Evolutionary conservation across 1,284 basidiomycete species (phyloP), one percentile per base, ranked within the genome.

Genomic region (Ceratobasidium sp.): DNA sequence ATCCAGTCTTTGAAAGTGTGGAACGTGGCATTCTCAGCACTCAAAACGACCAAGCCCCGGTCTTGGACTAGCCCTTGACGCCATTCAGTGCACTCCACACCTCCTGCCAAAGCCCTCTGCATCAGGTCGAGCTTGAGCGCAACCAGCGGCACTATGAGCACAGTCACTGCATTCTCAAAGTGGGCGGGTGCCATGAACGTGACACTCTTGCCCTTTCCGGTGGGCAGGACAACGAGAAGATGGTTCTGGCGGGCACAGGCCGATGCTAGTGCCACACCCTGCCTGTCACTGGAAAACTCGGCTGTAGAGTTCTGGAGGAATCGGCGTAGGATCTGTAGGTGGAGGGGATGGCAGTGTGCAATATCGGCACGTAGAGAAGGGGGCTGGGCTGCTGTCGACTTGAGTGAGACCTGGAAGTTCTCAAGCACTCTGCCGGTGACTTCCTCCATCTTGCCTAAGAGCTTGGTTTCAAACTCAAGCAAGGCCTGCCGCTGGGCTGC

Each of bases 181-280:
- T 35, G 28, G 7, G 11, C 49, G 1, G 28, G 3, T 5, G 46
- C 28, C 1, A 13, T n/a, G 21, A 66, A 52, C 3, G 43, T 3
- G 4, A 66, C 1, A 5, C 49, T 52, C 23, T 66, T 66, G 1
- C 63, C 63, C 5, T 21, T 35, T 18, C 63, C 49, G 2, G 63
- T 66, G 8, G 63, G 63, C 1, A 66, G 35, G 13, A 66, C 21
- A 26, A 52, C 32, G 0, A 66, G 21, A 14, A 66, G 49, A 6
- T 47, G 44, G 4, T 21, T 23, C 11, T 35, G 5, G 16, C 63
- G 63, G 6, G 14, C 9, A 6, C 28, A 7, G 26, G 32, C 28
- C 5, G 11, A 28, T 0, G 21, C 61, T 1, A 63, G 1, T 5
- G 61, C 61, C 7, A 32, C 21, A 11, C 2, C 61, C 28, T 63